Evolutionary conservation across 495 filamentous ascomycete species (phyloP).

Genomic region (Bathelium albidoporum): DNA sequence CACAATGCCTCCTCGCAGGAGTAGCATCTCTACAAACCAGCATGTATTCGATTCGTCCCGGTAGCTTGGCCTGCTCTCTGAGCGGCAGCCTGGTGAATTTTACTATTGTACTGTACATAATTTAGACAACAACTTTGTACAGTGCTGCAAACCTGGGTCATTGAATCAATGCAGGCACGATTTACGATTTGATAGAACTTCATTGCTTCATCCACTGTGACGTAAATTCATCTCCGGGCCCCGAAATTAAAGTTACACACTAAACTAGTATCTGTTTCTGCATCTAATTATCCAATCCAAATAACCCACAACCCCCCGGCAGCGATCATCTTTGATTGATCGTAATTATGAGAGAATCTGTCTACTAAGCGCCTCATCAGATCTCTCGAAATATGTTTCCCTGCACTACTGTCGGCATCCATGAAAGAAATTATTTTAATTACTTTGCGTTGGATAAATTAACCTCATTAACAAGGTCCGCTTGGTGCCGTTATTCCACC

Average conservation of each 20-base stretch:
- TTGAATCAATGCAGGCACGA: constrained; percentile 2
- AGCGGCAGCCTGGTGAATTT: neutral
- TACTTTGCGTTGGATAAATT: too few species aligned
- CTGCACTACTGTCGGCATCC: too few species aligned
- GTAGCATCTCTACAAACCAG: neutral
- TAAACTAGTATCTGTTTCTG: neutral
- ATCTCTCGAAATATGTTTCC: too few species aligned
- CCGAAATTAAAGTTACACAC: neutral
- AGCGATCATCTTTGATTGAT: too few species aligned
- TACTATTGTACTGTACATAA: constrained; percentile 3
- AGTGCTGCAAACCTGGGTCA: neutral
- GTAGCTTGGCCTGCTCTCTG: constrained; percentile 1
- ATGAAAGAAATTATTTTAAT: too few species aligned
- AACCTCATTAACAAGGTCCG: too few species aligned
- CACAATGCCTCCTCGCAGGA: neutral
- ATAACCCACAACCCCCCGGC: too few species aligned
- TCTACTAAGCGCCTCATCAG: too few species aligned
- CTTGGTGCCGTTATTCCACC: too few species aligned
- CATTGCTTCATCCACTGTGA: neutral
- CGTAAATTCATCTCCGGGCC: neutral
- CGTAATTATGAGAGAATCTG: too few species aligned
- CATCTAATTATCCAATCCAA: too few species aligned
- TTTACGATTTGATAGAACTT: neutral
- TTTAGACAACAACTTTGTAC: constrained; percentile 1
- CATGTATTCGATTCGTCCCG: neutral